Base-by-base conservation (phyloP, 768 basidiomycete genomes). In the Tulasnella sp. region DNA sequence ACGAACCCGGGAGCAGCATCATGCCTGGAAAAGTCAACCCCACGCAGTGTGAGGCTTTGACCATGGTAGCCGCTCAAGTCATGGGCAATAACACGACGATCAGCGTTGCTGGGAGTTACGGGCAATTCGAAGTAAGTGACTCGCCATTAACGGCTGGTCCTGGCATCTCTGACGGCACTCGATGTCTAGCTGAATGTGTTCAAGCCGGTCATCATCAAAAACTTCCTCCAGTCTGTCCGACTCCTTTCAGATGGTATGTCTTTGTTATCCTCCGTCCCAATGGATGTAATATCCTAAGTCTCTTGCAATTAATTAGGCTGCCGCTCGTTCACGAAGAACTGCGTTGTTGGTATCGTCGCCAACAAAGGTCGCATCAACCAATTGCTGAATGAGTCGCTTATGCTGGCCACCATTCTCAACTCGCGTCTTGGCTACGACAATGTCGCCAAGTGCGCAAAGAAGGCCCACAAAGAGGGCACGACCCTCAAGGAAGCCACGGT, bases 1-100 rank as follows among this genome's bases (percentile, higher is more conserved):
- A 99, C 71, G 96, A 99, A 74, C 96, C 96, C 45, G 96, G 96
- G 49, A 94, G 91, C 68, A 95, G 91, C 61, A 98, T 99, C 74
- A 99, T 99, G 96, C 96, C 94, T 5, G 96, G 96, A 62, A 98
- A 99, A 76, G 96, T 99, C 61, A 99, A 99, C 75, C 96, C 96
- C 10, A 99, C 96, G 3, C 96, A 99, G 70, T 98, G 96, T 66
- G 96, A 99, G 73, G 96, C 96, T 7, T 73, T 98, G 63, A 98
- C 96, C 9, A 98, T 98, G 96, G 92, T 98, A 23, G 90, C 92
- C 43, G 93, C 95, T 0, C 96, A 98, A 72, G 95, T 98, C 3
- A 95, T 98, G 73, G 96, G 96, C 43, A 99, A 98, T 74, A 88
- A 98, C 72, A 93, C 92, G 10, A 73, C 85, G 47, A 89, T 98